Evolutionary conservation across 495 filamentous ascomycete species (phyloP), one percentile per base, ranked within the genome.

Genomic region (Aspergillus conjunctus): DNA sequence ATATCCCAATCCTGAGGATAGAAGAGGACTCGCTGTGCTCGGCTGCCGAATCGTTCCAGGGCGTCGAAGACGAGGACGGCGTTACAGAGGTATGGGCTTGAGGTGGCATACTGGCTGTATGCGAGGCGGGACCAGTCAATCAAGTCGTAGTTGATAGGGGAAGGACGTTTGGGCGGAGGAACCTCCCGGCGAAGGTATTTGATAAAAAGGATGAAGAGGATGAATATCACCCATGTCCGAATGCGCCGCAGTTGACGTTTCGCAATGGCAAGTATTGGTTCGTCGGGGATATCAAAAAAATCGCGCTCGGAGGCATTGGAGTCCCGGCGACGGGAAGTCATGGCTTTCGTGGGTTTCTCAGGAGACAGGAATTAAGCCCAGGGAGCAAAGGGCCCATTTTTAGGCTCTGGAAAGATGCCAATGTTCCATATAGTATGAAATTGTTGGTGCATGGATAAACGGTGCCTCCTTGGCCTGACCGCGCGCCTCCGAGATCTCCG

Each of bases 21-120:
- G 67, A 91, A 80, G 65, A 93, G 75, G 12, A 91, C 68, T 6
- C 84, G 81, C 33, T 88, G 83, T 3, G 89, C 87, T 59, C 82
- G 81, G 63, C 83, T 87, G 12, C 81, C 85, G 0, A 87, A 71
- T 30, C 81, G 77, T 22, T 85, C 65, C 51, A 92, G 62, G 17
- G 81, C 76, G 64, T 88, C 87, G 61, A 92, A 87, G 7, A 92
- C 76, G 88, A 93, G 89, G 54, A 93, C 68, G 2, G 85, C 84
- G 67, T 91, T 91, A 73, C 90, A 93, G 3, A 93, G 80, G 69
- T 90, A 88, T 4, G 83, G 76, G 55, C 78, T 79, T 43, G 81
- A 82, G 14, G 88, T 90, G 18, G 87, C 90, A 73, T 91, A 93
- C 69, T 86, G 85, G 10, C 80, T 82, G 65, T 91, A 91, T 30